A percentile compares a stretch with the other conserved stretches of the same genome.
phyloP scores from a whole-genome alignment of 2,329 filamentous ascomycete genomes.

The Colletotrichum tanaceti region DNA sequence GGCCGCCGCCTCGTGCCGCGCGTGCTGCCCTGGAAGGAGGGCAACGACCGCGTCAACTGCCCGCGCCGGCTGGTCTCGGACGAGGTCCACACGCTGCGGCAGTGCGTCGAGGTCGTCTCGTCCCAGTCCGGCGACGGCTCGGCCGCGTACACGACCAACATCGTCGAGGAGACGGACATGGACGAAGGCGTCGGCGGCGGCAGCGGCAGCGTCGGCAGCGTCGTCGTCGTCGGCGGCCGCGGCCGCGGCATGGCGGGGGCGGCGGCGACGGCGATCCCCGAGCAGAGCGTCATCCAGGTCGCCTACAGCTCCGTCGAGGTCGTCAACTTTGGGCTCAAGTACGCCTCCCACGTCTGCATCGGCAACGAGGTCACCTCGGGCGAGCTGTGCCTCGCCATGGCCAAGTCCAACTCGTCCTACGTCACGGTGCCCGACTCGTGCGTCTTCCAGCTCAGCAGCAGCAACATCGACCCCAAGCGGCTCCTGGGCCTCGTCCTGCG shows the following conservation, averaged over 20 bases:
- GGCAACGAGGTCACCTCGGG: slow-evolving; percentile 47
- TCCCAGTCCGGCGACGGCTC: slow-evolving; percentile 34
- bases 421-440: slow-evolving; percentile 44
- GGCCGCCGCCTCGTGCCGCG: slow-evolving; percentile 52
- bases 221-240: too few species aligned
- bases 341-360: slow-evolving; percentile 48
- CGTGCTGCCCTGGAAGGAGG: slow-evolving; percentile 52
- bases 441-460: slow-evolving; percentile 37
- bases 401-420: slow-evolving; percentile 51
- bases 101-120: slow-evolving; percentile 46
- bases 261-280: neutral
- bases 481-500: slow-evolving; percentile 45
- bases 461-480: slow-evolving; percentile 35
- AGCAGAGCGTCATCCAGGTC: slow-evolving; percentile 46
- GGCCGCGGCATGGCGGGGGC: too few species aligned
- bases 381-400: slow-evolving; percentile 46
- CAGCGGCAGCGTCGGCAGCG: neutral
- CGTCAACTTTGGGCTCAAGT: slow-evolving; percentile 44
- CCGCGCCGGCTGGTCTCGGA: slow-evolving; percentile 50
- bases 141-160: slow-evolving; percentile 42
- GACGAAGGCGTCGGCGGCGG: slow-evolving; percentile 8
- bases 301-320: slow-evolving; percentile 52
- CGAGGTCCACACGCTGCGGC: slow-evolving; percentile 49
- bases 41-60: slow-evolving; percentile 54
- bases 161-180: slow-evolving; percentile 38